Percentiles rank a stretch among this genome's conserved stretches.
These are phyloP conservation scores for Monoraphidium neglectum DNA, from an alignment of 139 green algal genomes.

Conservation along the genomic window DNA sequence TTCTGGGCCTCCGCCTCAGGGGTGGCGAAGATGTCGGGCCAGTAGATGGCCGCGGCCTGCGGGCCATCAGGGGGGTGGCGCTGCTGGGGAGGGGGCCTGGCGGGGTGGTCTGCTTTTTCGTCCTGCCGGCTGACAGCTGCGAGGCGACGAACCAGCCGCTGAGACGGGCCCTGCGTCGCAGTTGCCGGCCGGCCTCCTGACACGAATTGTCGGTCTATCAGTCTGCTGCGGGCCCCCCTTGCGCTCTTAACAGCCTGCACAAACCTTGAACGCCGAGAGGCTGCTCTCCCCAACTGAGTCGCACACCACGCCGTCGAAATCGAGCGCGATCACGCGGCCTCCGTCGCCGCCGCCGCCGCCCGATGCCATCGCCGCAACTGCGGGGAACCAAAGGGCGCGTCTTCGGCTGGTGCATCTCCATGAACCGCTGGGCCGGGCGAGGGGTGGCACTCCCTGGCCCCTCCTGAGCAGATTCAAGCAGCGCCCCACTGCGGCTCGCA, in stretches of 20 bases:
- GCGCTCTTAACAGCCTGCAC: neutral
- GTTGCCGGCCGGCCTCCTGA: neutral
- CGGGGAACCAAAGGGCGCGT: too few species aligned
- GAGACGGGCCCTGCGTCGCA: neutral
- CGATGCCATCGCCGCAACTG: too few species aligned
- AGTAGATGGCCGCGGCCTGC: constrained; percentile 71
- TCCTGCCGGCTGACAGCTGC: neutral
- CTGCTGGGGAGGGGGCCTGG: neutral
- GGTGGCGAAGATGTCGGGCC: constrained; percentile 87
- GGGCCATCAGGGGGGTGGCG: neutral
- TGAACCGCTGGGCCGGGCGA: too few species aligned
- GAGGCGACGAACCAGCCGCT: neutral
- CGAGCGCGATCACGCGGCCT: constrained; percentile 75
- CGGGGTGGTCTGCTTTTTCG: neutral
- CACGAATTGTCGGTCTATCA: neutral
- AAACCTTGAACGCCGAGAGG: constrained; percentile 87
- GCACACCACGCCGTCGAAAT: constrained; percentile 98
- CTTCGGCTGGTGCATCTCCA: too few species aligned
- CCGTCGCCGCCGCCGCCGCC: too few species aligned
- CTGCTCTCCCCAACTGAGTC: constrained; percentile 93
- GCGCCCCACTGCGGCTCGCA: too few species aligned
- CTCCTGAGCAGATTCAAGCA: too few species aligned
- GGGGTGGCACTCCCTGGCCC: too few species aligned
- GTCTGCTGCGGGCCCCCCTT: neutral
- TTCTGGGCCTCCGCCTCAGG: constrained; percentile 56